Evolutionary conservation across 2,329 filamentous ascomycete species (phyloP).

Genomic region (Fusarium sp.): DNA sequence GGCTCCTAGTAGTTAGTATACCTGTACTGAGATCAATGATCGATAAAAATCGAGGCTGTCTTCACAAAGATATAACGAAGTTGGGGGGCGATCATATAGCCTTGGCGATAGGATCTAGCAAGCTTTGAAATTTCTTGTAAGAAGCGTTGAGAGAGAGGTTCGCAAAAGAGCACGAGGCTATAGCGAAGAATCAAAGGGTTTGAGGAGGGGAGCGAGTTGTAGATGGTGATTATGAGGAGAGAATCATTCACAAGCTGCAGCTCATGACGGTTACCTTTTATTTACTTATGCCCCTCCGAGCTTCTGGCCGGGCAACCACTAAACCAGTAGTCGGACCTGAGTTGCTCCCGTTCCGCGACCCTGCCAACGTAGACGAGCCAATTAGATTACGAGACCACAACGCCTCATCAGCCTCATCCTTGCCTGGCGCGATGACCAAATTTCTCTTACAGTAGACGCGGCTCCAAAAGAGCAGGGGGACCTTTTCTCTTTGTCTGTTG

Average conservation of each 20-base stretch:
- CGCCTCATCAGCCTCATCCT: constrained; percentile 22
- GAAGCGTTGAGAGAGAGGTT: constrained; percentile 37
- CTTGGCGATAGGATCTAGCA: constrained; percentile 61
- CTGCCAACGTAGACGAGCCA: constrained; percentile 25
- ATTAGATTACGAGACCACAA: constrained; percentile 3
- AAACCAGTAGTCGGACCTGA: constrained; percentile 23
- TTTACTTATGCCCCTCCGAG: constrained; percentile 55
- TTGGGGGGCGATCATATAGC: constrained; percentile 61
- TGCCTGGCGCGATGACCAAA: constrained; percentile 29
- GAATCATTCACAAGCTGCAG: constrained; percentile 26
- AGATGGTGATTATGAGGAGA: constrained; percentile 41
- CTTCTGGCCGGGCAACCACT: constrained; percentile 51
- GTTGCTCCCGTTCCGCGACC: constrained; percentile 36
- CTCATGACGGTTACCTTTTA: constrained; percentile 53
- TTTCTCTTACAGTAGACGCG: constrained; percentile 27
- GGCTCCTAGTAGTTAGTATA: constrained; percentile 66
- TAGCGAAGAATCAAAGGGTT: constrained; percentile 10
- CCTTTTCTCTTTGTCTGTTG: constrained; percentile 17
- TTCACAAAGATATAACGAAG: constrained; percentile 55
- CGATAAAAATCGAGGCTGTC: constrained; percentile 59
- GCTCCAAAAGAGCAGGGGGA: constrained; percentile 33
- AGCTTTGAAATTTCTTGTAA: constrained; percentile 50
- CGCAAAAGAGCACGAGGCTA: constrained; percentile 38
- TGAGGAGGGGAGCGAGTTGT: constrained; percentile 31
- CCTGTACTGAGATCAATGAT: constrained; percentile 55